Evolutionary conservation across 768 basidiomycete genomes (phyloP), one percentile per base, ranked within the genome.

Genomic region (Pleurotus tuber-regium): DNA sequence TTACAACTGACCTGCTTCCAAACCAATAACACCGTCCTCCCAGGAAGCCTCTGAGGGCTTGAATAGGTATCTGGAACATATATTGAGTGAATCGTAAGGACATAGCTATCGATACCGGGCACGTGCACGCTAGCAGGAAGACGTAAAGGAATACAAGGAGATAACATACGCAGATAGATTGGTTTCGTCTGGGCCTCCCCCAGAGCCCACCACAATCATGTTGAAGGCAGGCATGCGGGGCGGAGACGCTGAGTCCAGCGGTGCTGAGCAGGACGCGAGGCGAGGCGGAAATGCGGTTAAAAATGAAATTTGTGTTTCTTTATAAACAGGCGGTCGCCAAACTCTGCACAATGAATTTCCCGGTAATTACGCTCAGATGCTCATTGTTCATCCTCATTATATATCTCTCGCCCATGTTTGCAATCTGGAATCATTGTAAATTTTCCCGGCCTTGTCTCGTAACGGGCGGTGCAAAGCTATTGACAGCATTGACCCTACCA

Each of bases 111-210:
- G 43, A 39, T 26, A 48, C 19, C 23, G 43, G 7, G 43, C 51
- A 52, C 40, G 54, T 54, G 57, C 39, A 38, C 30, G 50, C 44
- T n/a, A n/a, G n/a, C 35, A 46, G 54, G 6, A 36, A 25, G 16
- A 25, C 35, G 24, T 33, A 42, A 33, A 55, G 53, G 48, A 53
- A 57, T 54, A 42, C 18, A 59, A 57, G 53, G 36, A 43, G n/a
- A 28, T 10, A 39, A 77, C 86, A 58, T 65, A 92, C 93, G 83
- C 87, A 23, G 89, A 91, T 56, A 97, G 69, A 70, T 98, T 90
- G 19, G 85, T 87, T 68, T 98, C 95, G 59, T 86, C 79, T 6
- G 92, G 92, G 43, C 95, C 95, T 39, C 95, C 95, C 51, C 93
- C 92, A 59, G 83, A 81, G 42, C 74, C 95, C 30, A 92, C 82